A percentile compares a stretch with the other conserved stretches of the same genome.
Conservation (phyloP, 2,329 filamentous ascomycete species). For the Berkeleyomyces basicola region DNA sequence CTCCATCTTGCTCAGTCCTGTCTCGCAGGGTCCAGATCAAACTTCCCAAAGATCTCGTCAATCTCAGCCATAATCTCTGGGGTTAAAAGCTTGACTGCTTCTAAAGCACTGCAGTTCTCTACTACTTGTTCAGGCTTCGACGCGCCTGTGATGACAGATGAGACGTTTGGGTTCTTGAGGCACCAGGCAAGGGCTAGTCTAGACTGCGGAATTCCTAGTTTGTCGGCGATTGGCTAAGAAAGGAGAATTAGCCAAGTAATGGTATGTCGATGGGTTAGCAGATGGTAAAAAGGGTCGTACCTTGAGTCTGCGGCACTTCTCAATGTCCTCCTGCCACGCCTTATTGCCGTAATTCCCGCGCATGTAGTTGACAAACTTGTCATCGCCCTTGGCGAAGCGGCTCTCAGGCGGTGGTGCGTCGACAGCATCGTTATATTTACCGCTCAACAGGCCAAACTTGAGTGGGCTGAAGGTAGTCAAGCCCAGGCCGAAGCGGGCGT, state of each 20-base stretch:
- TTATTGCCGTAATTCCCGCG: slow-evolving; percentile 31
- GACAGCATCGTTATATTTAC: slow-evolving; percentile 46
- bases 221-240: slow-evolving; percentile 33
- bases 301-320: slow-evolving; percentile 27
- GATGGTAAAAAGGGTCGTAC: background rate
- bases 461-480: slow-evolving; percentile 47
- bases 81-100: slow-evolving; percentile 31
- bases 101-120: slow-evolving; percentile 32
- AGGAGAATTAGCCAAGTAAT: background rate
- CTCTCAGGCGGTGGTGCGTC: slow-evolving; percentile 35
- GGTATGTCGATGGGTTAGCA: background rate
- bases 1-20: slow-evolving; percentile 5
- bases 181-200: slow-evolving; percentile 37
- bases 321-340: slow-evolving; percentile 36
- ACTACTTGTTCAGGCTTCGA: slow-evolving; percentile 34
- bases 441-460: slow-evolving; percentile 40
- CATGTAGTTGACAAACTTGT: slow-evolving; percentile 40
- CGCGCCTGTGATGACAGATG: slow-evolving; percentile 35
- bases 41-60: slow-evolving; percentile 25
- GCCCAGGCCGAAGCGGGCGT: slow-evolving; percentile 40
- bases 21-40: slow-evolving; percentile 11
- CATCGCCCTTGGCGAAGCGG: slow-evolving; percentile 39
- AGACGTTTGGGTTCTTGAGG: slow-evolving; percentile 37
- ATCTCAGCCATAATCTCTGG: slow-evolving; percentile 34
- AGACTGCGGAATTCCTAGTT: slow-evolving; percentile 35